Base-by-base conservation (phyloP, 495 filamentous ascomycete genomes). In the Hypoxylon fragiforme region DNA sequence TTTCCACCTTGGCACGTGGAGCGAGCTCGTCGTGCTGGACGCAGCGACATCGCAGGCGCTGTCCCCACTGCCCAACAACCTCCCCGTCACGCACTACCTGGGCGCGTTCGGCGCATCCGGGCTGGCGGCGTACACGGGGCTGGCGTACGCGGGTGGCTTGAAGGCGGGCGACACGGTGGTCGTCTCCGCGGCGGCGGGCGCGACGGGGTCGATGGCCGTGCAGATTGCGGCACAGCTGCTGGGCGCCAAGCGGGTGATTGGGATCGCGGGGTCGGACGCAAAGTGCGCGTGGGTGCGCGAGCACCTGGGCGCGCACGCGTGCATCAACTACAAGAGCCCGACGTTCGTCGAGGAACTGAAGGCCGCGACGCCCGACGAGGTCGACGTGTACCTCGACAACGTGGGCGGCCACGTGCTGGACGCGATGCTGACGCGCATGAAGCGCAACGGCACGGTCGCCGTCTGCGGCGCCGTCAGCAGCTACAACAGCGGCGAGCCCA, bases 161-260 rank as follows among this genome's bases (percentile, higher is more conserved):
- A 62, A 63, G 44, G 21, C 54, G 4, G 59, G 55, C 7, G 53
- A 63, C 26, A 57, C 54, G 14, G 26, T 58, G 11, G 59, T 63
- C 7, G 37, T 58, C 5, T 57, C 54, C 1, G 59, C 59, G 7
- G 59, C 59, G 7, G 59, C 54, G 3, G 85, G 85, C 2, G 85
- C 85, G 1, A 88, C 85, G 3, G 86, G 85, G 0, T 81, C 76
- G 62, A 75, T 86, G 7, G 85, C 77, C n/a, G 83, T 83, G 3
- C 86, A 89, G 70, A 52, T 62, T 18, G 81, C 79, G 22, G 82
- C 80, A 65, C 74, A 81, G 54, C 61, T 84, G 1, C 43, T 85
- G 2, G 77, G 79, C 3, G 76, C 75, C 40, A 77, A 76, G 66
- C 63, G 66, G 21, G 77, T 84, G 8, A 72, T 81, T 53, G 81